These are phyloP conservation scores for Leccinum truebloodii DNA, from an alignment of 768 basidiomycete species.

Conservation along the genomic window DNA sequence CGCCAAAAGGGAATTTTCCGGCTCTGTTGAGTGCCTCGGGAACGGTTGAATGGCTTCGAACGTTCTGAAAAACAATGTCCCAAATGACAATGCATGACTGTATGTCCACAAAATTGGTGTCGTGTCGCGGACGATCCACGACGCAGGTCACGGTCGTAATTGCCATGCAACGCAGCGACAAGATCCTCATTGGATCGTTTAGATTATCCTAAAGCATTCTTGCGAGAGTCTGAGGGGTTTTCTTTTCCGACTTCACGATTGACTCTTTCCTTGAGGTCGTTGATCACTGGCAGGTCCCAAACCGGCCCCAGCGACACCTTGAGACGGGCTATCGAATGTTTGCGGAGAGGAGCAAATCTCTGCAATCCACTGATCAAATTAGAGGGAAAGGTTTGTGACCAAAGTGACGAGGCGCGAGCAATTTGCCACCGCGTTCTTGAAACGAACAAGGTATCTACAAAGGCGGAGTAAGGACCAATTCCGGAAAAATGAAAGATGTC, in stretches of 20 bases:
- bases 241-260: slow-evolving; percentile 47
- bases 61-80: slow-evolving; percentile 41
- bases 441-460: slow-evolving; percentile 53
- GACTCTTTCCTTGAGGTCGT: slow-evolving; percentile 33
- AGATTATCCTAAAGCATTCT: not conserved
- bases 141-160: slow-evolving; percentile 51
- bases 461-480: slow-evolving; percentile 4
- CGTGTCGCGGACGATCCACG: slow-evolving; percentile 56
- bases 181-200: slow-evolving; percentile 35
- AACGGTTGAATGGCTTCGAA: slow-evolving; percentile 70
- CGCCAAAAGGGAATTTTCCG: slow-evolving; percentile 56
- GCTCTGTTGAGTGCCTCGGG: slow-evolving; percentile 56
- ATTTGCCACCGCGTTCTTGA: slow-evolving; percentile 52
- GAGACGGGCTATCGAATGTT: slow-evolving; percentile 48
- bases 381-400: slow-evolving; percentile 44
- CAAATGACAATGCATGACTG: slow-evolving; percentile 21
- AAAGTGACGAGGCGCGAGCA: slow-evolving; percentile 45
- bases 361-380: slow-evolving; percentile 50
- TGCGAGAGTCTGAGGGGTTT: slow-evolving; percentile 22
- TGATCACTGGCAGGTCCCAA: slow-evolving; percentile 38
- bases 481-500: slow-evolving; percentile 17
- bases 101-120: slow-evolving; percentile 65
- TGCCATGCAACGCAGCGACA: slow-evolving; percentile 37
- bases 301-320: slow-evolving; percentile 23
- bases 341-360: slow-evolving; percentile 41